Conservation (phyloP, 2,329 filamentous ascomycete genomes). For the Fusarium sp. region DNA sequence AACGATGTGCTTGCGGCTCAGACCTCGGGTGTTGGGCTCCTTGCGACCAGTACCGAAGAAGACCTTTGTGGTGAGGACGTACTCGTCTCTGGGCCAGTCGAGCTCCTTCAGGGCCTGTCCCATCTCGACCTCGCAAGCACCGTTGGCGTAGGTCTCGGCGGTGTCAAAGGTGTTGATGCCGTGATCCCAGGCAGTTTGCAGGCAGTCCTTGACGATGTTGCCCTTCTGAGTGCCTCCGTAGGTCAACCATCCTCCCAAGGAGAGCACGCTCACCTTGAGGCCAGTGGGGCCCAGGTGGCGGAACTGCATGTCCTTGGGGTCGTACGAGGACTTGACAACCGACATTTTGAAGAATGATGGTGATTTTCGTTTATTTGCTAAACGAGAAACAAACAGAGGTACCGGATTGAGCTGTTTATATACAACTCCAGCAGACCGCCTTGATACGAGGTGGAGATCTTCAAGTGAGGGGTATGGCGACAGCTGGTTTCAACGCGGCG, state of each 20-base stretch:
- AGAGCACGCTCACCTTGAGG: constrained; percentile 44
- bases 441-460: neutral
- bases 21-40: constrained; percentile 68
- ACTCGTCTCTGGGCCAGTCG: constrained; percentile 69
- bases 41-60: constrained; percentile 47
- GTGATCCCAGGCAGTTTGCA: constrained; percentile 69
- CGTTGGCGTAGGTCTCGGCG: constrained; percentile 68
- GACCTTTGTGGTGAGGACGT: constrained; percentile 64
- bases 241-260: constrained; percentile 43
- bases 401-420: neutral
- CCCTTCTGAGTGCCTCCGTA: constrained; percentile 68
- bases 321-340: constrained; percentile 37
- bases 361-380: neutral
- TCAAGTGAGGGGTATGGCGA: neutral
- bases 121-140: constrained; percentile 73
- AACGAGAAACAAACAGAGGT: neutral
- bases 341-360: constrained; percentile 26
- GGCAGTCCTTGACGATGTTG: constrained; percentile 68
- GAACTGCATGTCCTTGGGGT: constrained; percentile 46
- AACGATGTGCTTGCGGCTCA: constrained; percentile 75
- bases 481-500: neutral
- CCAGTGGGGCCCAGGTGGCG: constrained; percentile 43
- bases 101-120: constrained; percentile 69
- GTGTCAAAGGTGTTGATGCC: constrained; percentile 74
- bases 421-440: neutral